phyloP scores from a whole-genome alignment of 495 filamentous ascomycete genomes.

The Rusavskia elegans region DNA sequence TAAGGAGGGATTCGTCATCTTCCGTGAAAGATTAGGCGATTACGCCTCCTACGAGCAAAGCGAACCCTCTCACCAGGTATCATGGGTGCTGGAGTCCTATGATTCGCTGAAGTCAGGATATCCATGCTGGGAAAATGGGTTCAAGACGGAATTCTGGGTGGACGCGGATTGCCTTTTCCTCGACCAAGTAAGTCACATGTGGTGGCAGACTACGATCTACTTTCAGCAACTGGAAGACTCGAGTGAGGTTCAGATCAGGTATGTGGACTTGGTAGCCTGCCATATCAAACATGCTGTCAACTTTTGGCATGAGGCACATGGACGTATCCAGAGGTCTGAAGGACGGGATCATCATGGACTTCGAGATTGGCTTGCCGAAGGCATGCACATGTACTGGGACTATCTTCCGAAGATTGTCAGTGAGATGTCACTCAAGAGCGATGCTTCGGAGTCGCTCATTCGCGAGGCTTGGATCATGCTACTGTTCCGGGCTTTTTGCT shows the following conservation, averaged over 20 bases:
- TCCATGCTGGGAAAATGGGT: background rate
- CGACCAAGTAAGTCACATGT: too few relatives aligned
- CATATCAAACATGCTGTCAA: constrained; percentile 3
- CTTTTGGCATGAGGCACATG: background rate
- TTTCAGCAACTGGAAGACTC: too few relatives aligned
- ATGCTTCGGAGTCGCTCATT: background rate
- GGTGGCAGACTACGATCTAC: too few relatives aligned
- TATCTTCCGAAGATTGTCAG: constrained; percentile 4
- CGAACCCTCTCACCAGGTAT: background rate
- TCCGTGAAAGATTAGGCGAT: background rate
- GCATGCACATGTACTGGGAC: constrained; percentile 7
- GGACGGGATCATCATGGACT: constrained; percentile 1
- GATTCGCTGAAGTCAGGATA: background rate
- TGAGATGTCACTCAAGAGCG: background rate
- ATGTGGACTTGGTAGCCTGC: too few relatives aligned
- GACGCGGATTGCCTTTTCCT: too few relatives aligned
- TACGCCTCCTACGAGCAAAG: background rate
- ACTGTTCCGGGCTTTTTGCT: constrained; percentile 10
- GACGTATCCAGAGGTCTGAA: background rate
- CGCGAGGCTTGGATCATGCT: constrained; percentile 9
- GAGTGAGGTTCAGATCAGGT: too few relatives aligned
- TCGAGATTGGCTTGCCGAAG: constrained; percentile 4
- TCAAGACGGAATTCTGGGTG: background rate
- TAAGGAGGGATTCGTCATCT: constrained; percentile 8
- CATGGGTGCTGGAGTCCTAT: background rate